Conservation (phyloP, 106 monocot species). For the Dendrobium nobile region DNA sequence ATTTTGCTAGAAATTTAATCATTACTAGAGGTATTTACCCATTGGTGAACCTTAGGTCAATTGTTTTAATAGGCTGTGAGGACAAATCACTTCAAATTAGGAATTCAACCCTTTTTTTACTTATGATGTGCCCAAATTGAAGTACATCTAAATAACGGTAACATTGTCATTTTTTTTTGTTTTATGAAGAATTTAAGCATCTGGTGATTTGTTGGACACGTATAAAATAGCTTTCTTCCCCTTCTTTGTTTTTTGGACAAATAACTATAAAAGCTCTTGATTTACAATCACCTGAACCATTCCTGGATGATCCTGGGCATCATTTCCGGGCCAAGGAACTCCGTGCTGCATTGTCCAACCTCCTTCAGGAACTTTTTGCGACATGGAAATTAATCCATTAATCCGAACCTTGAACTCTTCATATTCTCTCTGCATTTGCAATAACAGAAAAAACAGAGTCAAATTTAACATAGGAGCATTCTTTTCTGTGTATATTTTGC, state of each 20-base stretch:
- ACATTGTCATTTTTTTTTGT: background rate
- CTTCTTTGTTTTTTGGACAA: too few species aligned
- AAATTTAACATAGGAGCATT: too few species aligned
- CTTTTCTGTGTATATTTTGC: too few species aligned
- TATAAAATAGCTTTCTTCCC: background rate
- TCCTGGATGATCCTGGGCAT: constrained; percentile 39
- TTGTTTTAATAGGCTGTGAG: too few species aligned
- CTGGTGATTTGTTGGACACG: background rate
- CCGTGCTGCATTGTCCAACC: constrained; percentile 52
- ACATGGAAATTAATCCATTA: constrained; percentile 36
- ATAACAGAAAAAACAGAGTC: background rate
- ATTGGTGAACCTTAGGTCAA: background rate
- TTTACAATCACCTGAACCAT: constrained; percentile 32
- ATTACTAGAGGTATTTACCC: background rate
- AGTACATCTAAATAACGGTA: background rate
- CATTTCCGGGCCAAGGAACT: constrained; percentile 48
- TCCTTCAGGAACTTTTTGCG: constrained; percentile 34
- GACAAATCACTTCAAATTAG: background rate
- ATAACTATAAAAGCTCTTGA: background rate
- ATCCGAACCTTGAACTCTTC: constrained; percentile 40
- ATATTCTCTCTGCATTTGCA: constrained; percentile 31
- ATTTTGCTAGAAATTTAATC: background rate
- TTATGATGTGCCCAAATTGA: background rate
- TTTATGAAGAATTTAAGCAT: background rate
- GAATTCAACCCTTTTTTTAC: background rate